Evolutionary conservation across 306 rosid species (phyloP).

Genomic region (Prinsepia uniflora): DNA sequence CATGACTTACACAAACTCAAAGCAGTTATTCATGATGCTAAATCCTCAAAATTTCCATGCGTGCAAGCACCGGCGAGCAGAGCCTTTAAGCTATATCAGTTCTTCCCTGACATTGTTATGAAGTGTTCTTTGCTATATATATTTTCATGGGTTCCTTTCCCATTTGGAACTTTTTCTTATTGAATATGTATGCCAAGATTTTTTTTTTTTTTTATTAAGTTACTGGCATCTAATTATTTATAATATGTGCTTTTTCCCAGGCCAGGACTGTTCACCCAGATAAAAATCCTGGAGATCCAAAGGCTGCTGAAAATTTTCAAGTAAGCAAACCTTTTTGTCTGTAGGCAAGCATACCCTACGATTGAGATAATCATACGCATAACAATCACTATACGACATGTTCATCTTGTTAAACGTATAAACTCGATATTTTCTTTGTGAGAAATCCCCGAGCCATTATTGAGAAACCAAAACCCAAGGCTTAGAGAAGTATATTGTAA

Average conservation of each 20-base stretch:
- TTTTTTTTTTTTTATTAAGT: neutral
- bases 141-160: neutral
- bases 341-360: neutral
- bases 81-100: neutral
- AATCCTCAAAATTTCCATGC: neutral
- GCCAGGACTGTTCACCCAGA: conserved; percentile 96
- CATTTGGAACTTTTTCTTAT: neutral
- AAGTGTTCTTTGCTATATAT: neutral
- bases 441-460: neutral
- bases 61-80: no score
- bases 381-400: neutral
- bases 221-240: neutral
- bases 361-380: neutral
- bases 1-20: neutral
- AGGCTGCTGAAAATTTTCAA: conserved; percentile 85
- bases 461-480: conserved; percentile 5
- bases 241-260: conserved; percentile 31
- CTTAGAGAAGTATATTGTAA: neutral
- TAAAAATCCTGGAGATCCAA: conserved; percentile 90
- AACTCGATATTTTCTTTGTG: neutral
- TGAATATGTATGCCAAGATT: neutral
- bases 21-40: neutral
- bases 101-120: neutral
- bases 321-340: conserved; percentile 37
- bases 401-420: neutral